Conservation (phyloP, 257 asterid genomes). For the Plantago ovata region DNA sequence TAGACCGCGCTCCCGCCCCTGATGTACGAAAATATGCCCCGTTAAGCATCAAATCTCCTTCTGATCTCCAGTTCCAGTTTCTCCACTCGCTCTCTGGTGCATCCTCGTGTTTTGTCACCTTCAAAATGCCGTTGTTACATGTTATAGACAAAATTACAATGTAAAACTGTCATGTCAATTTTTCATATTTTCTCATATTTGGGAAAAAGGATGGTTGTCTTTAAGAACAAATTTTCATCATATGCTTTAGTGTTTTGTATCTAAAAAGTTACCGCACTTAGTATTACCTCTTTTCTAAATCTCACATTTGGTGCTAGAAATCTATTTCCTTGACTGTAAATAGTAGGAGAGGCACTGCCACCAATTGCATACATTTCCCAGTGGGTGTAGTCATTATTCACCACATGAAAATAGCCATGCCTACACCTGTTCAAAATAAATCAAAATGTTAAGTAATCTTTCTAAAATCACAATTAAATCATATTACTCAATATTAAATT, state of each 20-base stretch:
- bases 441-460: too few relatives aligned
- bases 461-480: not conserved
- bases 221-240: too few relatives aligned
- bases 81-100: constrained; percentile 86
- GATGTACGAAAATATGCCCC: constrained; percentile 73
- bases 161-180: not conserved
- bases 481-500: not conserved
- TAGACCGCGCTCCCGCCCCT: constrained; percentile 55
- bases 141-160: not conserved
- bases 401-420: constrained; percentile 87
- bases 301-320: constrained; percentile 62
- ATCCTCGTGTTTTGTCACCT: constrained; percentile 89
- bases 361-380: constrained; percentile 96
- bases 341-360: constrained; percentile 84
- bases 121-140: not conserved
- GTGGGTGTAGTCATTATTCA: constrained; percentile 81
- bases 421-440: constrained; percentile 63
- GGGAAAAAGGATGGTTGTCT: too few relatives aligned
- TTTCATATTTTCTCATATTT: not conserved
- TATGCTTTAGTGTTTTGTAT: too few relatives aligned
- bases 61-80: constrained; percentile 81
- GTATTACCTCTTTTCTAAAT: constrained; percentile 50
- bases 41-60: constrained; percentile 80
- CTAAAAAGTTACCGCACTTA: too few relatives aligned
- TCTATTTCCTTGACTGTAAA: constrained; percentile 78